phyloP scores from a whole-genome alignment of 2,329 filamentous ascomycete genomes.

The Hirsutella minnesotensis region DNA sequence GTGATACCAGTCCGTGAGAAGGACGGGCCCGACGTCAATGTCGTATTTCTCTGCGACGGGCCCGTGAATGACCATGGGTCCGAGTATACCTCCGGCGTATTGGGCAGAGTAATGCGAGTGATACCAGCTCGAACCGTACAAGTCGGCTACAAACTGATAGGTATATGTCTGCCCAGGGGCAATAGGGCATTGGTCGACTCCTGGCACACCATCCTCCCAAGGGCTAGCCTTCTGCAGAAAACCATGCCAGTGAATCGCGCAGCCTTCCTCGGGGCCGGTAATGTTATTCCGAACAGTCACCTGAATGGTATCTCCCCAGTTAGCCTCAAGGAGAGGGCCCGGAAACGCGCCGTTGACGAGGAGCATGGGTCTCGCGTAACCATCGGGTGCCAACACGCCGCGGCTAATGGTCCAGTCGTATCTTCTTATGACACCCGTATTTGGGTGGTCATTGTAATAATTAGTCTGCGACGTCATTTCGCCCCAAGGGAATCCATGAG shows the following conservation, averaged over 20 bases:
- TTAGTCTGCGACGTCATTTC: constrained; percentile 23
- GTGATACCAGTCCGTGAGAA: constrained; percentile 51
- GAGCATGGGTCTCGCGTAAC: constrained; percentile 40
- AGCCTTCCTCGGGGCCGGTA: constrained; percentile 32
- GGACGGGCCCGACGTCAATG: constrained; percentile 45
- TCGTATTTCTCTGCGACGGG: constrained; percentile 40
- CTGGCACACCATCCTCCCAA: constrained; percentile 41
- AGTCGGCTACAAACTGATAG: constrained; percentile 38
- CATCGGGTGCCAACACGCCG: constrained; percentile 40
- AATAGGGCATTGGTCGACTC: constrained; percentile 53
- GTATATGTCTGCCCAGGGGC: constrained; percentile 44
- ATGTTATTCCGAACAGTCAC: constrained; percentile 63
- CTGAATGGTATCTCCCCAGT: constrained; percentile 51
- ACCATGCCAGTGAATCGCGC: constrained; percentile 42
- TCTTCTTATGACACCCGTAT: constrained; percentile 41
- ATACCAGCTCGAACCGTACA: constrained; percentile 47
- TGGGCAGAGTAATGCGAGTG: constrained; percentile 50
- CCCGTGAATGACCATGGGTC: constrained; percentile 50
- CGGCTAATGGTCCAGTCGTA: constrained; percentile 43
- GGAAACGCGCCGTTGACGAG: constrained; percentile 55
- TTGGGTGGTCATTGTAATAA: constrained; percentile 35
- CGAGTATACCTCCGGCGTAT: constrained; percentile 47
- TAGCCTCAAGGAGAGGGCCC: constrained; percentile 52
- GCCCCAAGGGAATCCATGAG: no score
- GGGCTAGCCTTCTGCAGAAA: constrained; percentile 35